Base-by-base conservation (phyloP, 306 rosid species). In the Trichosanthes cucumerina region DNA sequence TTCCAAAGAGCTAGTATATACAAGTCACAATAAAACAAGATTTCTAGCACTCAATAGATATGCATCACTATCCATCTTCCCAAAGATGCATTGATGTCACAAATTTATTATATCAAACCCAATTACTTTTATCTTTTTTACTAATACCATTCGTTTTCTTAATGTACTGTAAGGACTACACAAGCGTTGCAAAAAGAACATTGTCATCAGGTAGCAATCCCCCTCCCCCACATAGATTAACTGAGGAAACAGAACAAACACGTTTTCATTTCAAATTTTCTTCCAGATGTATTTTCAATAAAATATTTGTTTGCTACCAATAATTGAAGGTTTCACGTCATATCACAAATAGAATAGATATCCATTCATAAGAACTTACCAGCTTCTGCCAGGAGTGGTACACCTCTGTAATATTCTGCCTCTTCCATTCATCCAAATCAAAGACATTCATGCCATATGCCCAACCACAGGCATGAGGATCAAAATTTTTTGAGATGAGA, bases 401-500 rank as follows among this genome's bases (percentile, higher is more conserved):
- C 81, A 92, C 90, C 80, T 87, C 91, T 2, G 99, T 95, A 88
- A 91, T 88, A 82, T 92, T 90, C 86, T 95, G 99, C 88, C 90
- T 89, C 93, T 86, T 91, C 99, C 99, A 95, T 86, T 95, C 87
- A 46, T 78, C 85, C 88, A 95, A 88, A 85, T 95, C 98, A 80
- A 95, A 95, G 81, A 95, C 60, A 83, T 95, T 95, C 99, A 95
- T 95, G 43, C 99, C 99, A 81, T 92, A 95, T 10, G 99, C 99
- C 99, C 99, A 95, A 66, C 99, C 99, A 86, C 99, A 95, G 66
- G 99, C 97, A 81, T 18, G 98, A 2, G 99, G 89, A 78, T 95
- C 93, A 78, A 95, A 95, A 59, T 88, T 90, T 88, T 86, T 91
- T 1, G 99, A 87, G 80, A 95, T 95, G 39, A 90, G 91, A 83